Conservation (phyloP, 345 rosid species). For the Gossypium bickii region DNA sequence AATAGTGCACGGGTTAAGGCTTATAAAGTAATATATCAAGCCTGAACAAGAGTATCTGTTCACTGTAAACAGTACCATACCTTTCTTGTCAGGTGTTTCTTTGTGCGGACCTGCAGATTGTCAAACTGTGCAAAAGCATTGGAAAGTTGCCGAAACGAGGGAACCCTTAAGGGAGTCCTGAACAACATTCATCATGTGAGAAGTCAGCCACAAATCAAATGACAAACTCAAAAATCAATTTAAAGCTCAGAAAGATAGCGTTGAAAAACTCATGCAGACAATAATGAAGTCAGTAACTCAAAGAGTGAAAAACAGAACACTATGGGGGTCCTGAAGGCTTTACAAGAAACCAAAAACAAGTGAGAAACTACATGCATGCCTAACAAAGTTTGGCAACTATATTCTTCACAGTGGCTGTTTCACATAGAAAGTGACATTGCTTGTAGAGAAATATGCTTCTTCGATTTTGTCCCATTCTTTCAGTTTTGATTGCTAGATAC, state of each 20-base stretch:
- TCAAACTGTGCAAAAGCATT: constrained; percentile 80
- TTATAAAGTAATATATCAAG: neutral
- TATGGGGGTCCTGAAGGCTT: neutral
- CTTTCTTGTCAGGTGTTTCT: constrained; percentile 82
- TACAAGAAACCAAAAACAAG: neutral
- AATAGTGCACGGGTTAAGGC: constrained; percentile 18
- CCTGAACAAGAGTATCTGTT: neutral
- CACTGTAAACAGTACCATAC: constrained; percentile 28
- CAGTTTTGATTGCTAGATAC: neutral
- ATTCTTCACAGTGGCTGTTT: neutral
- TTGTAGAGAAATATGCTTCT: neutral
- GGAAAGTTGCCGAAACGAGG: constrained; percentile 81
- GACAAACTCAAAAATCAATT: neutral
- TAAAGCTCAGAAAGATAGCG: neutral
- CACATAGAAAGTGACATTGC: constrained; percentile 4
- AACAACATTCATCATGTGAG: constrained; percentile 15
- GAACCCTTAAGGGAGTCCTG: constrained; percentile 66
- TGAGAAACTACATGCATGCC: neutral
- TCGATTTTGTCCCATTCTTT: neutral
- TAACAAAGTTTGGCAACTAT: neutral
- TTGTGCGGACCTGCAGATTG: constrained; percentile 69
- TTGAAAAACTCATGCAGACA: neutral
- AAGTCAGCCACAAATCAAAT: constrained; percentile 9
- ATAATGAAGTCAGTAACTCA: neutral
- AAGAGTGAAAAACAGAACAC: neutral